Percentiles rank a stretch among this genome's conserved stretches.
phyloP scores from a whole-genome alignment of 164 flowering plant genomes.

The Kingdonia uniflora region DNA sequence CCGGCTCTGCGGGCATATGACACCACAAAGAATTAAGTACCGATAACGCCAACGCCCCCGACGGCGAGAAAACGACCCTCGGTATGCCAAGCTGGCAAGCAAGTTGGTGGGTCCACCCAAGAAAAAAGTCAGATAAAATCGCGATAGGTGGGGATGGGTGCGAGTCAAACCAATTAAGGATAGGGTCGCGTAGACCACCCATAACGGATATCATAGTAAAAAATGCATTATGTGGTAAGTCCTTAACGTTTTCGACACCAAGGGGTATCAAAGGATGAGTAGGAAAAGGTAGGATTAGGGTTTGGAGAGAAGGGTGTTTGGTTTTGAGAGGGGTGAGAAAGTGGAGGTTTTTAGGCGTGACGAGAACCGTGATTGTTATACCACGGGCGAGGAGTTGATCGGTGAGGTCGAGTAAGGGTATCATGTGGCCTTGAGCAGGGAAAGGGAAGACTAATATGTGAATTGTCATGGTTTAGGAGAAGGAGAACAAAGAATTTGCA shows the following conservation, averaged over 20 bases:
- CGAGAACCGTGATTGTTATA: conserved; percentile 38
- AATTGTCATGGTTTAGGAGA: conserved; percentile 2
- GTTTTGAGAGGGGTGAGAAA: conserved; percentile 30
- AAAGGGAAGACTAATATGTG: conserved; percentile 59
- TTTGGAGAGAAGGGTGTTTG: conserved; percentile 18
- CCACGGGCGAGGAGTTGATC: conserved; percentile 33
- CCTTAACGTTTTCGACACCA: conserved; percentile 37
- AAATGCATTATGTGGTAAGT: conserved; percentile 29
- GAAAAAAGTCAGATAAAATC: conserved; percentile 41
- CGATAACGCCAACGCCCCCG: conserved; percentile 15
- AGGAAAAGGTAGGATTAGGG: conserved; percentile 51
- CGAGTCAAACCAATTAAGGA: conserved; percentile 36
- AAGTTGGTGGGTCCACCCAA: conserved; percentile 27
- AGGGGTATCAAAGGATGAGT: conserved; percentile 36
- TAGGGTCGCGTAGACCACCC: conserved; percentile 20
- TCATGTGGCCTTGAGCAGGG: conserved; percentile 74
- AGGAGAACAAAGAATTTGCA: too few species aligned
- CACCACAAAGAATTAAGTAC: conserved; percentile 7
- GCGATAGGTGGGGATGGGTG: conserved; percentile 41
- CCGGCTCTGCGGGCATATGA: not conserved
- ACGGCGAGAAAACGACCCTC: conserved; percentile 20
- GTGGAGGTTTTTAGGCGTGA: conserved; percentile 61
- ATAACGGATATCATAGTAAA: conserved; percentile 22
- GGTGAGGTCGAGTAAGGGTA: conserved; percentile 49
- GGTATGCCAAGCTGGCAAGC: conserved; percentile 18